phyloP scores from a whole-genome alignment of 78 protist genomes.

The Dictyostelium intermedium region DNA sequence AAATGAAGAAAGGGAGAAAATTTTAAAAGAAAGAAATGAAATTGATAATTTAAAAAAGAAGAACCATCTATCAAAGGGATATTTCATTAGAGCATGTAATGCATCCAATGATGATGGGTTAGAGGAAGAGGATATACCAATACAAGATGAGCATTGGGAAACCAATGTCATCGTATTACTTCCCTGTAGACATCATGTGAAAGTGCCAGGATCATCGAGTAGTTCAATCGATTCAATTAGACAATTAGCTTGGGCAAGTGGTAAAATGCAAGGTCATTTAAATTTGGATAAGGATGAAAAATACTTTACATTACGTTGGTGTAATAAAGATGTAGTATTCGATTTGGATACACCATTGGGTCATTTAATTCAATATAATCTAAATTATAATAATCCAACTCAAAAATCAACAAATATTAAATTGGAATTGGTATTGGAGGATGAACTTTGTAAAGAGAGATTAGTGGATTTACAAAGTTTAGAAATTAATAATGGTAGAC shows the following conservation, averaged over 20 bases:
- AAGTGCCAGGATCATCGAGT: conserved; percentile 33
- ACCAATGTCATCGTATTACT: conserved; percentile 51
- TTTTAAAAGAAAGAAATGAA: background rate
- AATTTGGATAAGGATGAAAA: conserved; percentile 7
- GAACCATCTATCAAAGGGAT: conserved; percentile 13
- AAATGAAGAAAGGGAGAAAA: background rate
- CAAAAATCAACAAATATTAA: background rate
- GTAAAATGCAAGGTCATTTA: conserved; percentile 68
- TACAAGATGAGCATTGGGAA: background rate
- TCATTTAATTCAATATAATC: background rate
- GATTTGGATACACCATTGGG: conserved; percentile 21
- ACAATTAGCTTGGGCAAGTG: conserved; percentile 55
- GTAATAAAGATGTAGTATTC: conserved; percentile 7
- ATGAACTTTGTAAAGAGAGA: conserved; percentile 47
- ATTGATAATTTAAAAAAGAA: conserved; percentile 4
- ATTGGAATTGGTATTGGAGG: conserved; percentile 46
- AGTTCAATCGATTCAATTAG: conserved; percentile 47
- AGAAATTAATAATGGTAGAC: conserved; percentile 27
- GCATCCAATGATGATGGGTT: conserved; percentile 24
- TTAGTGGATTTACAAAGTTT: conserved; percentile 14
- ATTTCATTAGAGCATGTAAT: conserved; percentile 13
- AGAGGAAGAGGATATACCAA: conserved; percentile 52
- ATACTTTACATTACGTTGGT: conserved; percentile 2
- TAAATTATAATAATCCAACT: background rate
- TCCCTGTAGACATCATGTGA: conserved; percentile 59